Evolutionary conservation across 306 rosid species (phyloP).

Genomic region (Acacia melanoxylon): DNA sequence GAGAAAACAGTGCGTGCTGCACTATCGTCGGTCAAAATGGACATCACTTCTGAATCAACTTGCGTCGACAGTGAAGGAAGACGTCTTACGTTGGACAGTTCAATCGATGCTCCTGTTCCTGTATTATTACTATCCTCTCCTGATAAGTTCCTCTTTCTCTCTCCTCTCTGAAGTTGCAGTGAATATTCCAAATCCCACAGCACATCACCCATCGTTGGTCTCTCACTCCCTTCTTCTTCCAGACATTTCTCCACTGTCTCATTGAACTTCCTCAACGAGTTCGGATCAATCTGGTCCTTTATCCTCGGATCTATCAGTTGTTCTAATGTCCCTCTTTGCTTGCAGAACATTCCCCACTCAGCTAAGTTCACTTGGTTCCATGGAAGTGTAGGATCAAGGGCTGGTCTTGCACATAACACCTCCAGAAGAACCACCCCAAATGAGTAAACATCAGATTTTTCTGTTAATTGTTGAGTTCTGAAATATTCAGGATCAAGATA

Average conservation of each 20-base stretch:
- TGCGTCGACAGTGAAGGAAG: slow-evolving; percentile 41
- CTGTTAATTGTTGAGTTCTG: slow-evolving; percentile 46
- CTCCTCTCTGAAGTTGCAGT: slow-evolving; percentile 49
- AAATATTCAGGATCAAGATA: slow-evolving; percentile 65
- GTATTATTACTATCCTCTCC: slow-evolving; percentile 18
- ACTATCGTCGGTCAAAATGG: slow-evolving; percentile 11
- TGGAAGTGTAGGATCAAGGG: slow-evolving; percentile 34
- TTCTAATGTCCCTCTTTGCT: slow-evolving; percentile 39
- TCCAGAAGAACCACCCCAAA: slow-evolving; percentile 63
- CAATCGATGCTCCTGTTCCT: slow-evolving; percentile 21
- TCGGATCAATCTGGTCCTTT: slow-evolving; percentile 36
- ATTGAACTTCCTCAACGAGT: slow-evolving; percentile 46
- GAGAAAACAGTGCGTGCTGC: slow-evolving; percentile 39
- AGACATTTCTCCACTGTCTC: slow-evolving; percentile 45
- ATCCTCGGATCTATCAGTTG: slow-evolving; percentile 44
- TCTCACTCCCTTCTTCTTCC: slow-evolving; percentile 39
- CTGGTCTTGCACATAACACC: slow-evolving; percentile 57
- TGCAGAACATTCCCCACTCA: slow-evolving; percentile 55
- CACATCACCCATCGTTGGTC: slow-evolving; percentile 57
- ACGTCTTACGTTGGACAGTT: slow-evolving; percentile 24
- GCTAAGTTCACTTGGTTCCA: slow-evolving; percentile 51
- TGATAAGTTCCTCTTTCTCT: slow-evolving; percentile 19
- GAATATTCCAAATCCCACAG: slow-evolving; percentile 65
- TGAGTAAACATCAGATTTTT: slow-evolving; percentile 65
- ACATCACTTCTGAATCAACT: slow-evolving; percentile 31